These are phyloP conservation scores for Metarhizium guizhouense DNA, from an alignment of 2,329 filamentous ascomycete species.

Conservation along the genomic window DNA sequence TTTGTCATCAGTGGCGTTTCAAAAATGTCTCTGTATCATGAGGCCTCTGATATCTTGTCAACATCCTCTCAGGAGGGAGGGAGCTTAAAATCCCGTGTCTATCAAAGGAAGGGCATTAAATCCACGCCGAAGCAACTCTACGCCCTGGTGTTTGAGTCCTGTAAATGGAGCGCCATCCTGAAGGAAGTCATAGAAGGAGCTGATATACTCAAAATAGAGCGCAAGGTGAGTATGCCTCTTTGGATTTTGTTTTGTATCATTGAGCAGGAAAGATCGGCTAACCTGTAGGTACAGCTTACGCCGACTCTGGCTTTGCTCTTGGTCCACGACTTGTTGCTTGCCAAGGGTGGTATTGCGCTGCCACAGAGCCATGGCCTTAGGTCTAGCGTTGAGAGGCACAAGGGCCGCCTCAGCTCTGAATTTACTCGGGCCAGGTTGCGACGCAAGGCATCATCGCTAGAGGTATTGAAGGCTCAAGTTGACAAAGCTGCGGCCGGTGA, in stretches of 20 bases:
- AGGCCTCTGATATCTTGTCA: constrained; percentile 68
- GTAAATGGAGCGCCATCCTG: constrained; percentile 82
- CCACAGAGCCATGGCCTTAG: constrained; percentile 72
- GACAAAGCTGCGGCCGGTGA: constrained; percentile 39
- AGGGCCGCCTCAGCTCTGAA: constrained; percentile 70
- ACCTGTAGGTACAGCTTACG: constrained; percentile 52
- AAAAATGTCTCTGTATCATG: constrained; percentile 88
- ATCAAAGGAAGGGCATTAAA: constrained; percentile 63
- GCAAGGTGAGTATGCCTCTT: constrained; percentile 54
- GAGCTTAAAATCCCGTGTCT: constrained; percentile 81
- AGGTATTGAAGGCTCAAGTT: constrained; percentile 53
- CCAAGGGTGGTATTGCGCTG: constrained; percentile 74
- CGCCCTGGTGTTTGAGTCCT: constrained; percentile 75
- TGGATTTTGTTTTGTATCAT: not conserved
- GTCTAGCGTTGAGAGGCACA: constrained; percentile 69
- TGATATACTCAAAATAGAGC: constrained; percentile 68
- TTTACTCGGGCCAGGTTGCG: constrained; percentile 71
- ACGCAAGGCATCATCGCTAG: constrained; percentile 58
- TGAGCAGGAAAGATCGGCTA: constrained; percentile 1
- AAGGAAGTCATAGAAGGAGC: constrained; percentile 84
- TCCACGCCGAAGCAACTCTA: constrained; percentile 76
- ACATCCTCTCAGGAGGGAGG: constrained; percentile 49
- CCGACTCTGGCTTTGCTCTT: constrained; percentile 74
- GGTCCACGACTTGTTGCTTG: constrained; percentile 75
- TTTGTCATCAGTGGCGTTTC: not conserved